phyloP scores from a whole-genome alignment of 73 alveolate species.

The Symbiodinium natans region DNA sequence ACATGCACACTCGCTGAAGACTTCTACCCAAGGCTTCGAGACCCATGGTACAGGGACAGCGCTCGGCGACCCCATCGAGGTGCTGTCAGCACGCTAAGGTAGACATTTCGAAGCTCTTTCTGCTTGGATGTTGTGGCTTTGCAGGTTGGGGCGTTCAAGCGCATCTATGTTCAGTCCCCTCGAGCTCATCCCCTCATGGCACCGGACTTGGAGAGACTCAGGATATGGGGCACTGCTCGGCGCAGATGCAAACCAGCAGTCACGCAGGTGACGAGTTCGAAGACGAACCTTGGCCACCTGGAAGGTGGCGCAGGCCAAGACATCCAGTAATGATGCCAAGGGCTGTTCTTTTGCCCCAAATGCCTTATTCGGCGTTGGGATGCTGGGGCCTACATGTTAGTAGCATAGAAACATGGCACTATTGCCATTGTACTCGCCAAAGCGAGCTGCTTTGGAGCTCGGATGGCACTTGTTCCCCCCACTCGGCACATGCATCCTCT shows the following conservation, averaged over 20 bases:
- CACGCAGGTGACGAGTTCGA: conserved; percentile 75
- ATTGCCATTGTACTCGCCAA: too few species aligned
- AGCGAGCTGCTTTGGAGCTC: too few species aligned
- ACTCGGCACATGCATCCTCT: neutral
- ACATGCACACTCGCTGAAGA: neutral
- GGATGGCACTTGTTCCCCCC: too few species aligned
- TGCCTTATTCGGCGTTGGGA: too few species aligned
- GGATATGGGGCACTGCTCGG: neutral
- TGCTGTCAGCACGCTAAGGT: neutral
- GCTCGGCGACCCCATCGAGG: conserved; percentile 89
- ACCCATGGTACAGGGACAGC: conserved; percentile 93
- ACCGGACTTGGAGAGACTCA: neutral
- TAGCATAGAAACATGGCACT: too few species aligned
- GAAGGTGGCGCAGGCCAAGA: conserved; percentile 87
- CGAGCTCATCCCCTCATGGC: conserved; percentile 59
- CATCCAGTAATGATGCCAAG: too few species aligned
- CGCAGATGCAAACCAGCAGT: neutral
- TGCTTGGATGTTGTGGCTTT: neutral
- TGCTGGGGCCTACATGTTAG: too few species aligned
- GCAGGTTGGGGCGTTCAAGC: conserved; percentile 88
- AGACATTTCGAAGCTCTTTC: neutral
- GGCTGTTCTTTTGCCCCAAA: too few species aligned
- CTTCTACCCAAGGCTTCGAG: conserved; percentile 34
- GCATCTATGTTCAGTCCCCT: conserved; percentile 55
- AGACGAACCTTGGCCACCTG: conserved; percentile 78